Percentiles rank a stretch among this genome's conserved stretches.
phyloP scores from a whole-genome alignment of 768 basidiomycete species.

The Termitomyces eurrhizus region DNA sequence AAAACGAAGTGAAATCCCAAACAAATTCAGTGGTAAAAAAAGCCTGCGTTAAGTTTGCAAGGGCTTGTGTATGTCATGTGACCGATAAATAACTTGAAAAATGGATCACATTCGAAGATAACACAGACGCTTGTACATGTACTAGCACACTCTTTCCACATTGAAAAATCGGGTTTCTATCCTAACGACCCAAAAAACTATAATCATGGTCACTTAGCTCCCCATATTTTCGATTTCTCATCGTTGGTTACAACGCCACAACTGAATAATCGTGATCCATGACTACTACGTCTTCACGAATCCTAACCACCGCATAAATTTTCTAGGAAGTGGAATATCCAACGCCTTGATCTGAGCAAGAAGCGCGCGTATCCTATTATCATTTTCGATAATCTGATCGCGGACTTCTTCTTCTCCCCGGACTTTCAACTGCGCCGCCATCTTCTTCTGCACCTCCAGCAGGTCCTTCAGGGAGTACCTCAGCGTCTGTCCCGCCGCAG shows the following conservation, averaged over 20 bases:
- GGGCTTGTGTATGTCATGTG: no score
- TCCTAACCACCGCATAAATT: not conserved
- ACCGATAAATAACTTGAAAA: no score
- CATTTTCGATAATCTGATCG: constrained; percentile 16
- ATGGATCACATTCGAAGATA: no score
- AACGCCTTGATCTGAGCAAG: constrained; percentile 19
- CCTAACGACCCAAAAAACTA: no score
- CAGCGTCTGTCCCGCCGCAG: constrained; percentile 26
- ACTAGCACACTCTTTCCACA: no score
- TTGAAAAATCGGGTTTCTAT: no score
- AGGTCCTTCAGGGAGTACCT: constrained; percentile 22
- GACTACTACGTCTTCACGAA: constrained; percentile 7
- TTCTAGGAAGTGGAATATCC: constrained; percentile 20
- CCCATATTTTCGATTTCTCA: no score
- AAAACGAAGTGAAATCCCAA: no score
- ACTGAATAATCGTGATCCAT: not conserved
- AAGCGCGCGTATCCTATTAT: constrained; percentile 20
- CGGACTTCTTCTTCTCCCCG: constrained; percentile 12
- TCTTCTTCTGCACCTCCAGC: constrained; percentile 22
- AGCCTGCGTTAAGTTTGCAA: no score
- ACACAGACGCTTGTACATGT: no score
- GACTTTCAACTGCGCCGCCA: constrained; percentile 15
- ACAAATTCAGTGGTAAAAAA: no score
- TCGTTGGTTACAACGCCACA: not conserved
- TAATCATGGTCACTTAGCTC: no score